phyloP scores from a whole-genome alignment of 2,329 filamentous ascomycete species.

The Neurospora sp. region DNA sequence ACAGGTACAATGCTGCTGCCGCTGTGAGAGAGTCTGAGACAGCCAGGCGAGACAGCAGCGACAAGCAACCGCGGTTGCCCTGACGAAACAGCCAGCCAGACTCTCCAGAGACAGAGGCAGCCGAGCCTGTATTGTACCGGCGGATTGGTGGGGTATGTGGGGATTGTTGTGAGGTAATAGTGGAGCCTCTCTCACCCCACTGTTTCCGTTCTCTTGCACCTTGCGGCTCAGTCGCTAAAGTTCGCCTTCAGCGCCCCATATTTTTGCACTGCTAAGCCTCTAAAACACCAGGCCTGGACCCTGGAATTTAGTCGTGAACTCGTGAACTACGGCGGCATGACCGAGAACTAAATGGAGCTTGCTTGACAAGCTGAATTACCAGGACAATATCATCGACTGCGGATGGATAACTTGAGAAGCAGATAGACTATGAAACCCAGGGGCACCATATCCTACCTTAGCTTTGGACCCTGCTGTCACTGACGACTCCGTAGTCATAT shows the following conservation, averaged over 20 bases:
- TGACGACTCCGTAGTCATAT: not conserved
- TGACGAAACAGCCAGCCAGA: not conserved
- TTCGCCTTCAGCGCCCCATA: not conserved
- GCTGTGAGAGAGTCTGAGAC: not conserved
- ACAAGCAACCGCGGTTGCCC: not conserved
- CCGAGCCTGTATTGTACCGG: not conserved
- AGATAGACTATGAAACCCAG: not conserved
- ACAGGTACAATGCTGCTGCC: not conserved
- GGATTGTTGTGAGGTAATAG: not conserved
- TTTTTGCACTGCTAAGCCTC: not conserved
- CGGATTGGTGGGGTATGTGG: not conserved
- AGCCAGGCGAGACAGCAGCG: not conserved
- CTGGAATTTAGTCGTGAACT: not conserved
- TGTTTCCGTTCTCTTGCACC: not conserved
- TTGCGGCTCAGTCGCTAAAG: not conserved
- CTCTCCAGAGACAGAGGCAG: not conserved
- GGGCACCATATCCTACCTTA: too few species aligned
- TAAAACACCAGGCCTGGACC: not conserved
- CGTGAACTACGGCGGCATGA: not conserved
- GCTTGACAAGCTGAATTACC: not conserved
- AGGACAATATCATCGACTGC: not conserved
- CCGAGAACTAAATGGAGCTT: not conserved
- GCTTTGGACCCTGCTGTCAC: not conserved
- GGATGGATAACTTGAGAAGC: not conserved
- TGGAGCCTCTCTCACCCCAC: not conserved